These are phyloP conservation scores for Fusarium haematococcum DNA, from an alignment of 2,329 filamentous ascomycete genomes.

Conservation along the genomic window DNA sequence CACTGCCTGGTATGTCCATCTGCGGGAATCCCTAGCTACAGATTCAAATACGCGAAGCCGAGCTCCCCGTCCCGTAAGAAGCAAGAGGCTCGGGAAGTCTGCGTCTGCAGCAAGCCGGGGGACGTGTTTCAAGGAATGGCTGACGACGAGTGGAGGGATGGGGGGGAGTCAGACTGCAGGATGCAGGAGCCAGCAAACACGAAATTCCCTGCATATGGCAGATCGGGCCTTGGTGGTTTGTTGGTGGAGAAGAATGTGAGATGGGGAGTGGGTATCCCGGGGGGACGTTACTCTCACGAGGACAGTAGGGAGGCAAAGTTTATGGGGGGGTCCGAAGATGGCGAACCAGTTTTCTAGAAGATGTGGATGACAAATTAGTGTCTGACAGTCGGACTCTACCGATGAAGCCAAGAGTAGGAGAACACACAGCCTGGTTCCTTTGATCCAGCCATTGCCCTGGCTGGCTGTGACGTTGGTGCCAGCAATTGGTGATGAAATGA, in stretches of 20 bases:
- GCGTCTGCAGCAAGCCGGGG: conserved; percentile 21
- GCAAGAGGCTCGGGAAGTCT: conserved; percentile 20
- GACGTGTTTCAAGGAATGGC: conserved; percentile 12
- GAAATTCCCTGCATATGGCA: conserved; percentile 28
- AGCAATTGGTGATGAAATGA: conserved; percentile 37
- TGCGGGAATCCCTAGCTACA: conserved; percentile 20
- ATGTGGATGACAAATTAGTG: conserved; percentile 33
- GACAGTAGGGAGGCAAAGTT: conserved; percentile 11
- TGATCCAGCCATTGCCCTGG: background rate
- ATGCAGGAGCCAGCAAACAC: conserved; percentile 1
- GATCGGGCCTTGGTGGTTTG: conserved; percentile 20
- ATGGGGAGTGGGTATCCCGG: background rate
- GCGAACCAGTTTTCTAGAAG: conserved; percentile 40
- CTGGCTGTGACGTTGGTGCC: conserved; percentile 1
- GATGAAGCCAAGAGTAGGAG: conserved; percentile 1
- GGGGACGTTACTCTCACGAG: conserved; percentile 14
- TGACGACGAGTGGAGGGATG: conserved; percentile 6
- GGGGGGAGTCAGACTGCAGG: conserved; percentile 4
- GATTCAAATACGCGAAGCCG: conserved; percentile 31
- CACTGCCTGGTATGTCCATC: conserved; percentile 29
- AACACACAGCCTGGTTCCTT: background rate
- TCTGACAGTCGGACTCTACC: conserved; percentile 13
- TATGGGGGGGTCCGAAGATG: background rate
- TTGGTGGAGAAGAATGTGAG: conserved; percentile 12
- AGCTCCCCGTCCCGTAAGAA: conserved; percentile 16